Percentiles rank a stretch among this genome's conserved stretches.
These are phyloP conservation scores for Apiotrichum veenhuisii DNA, from an alignment of 1,284 basidiomycete genomes.

Conservation along the genomic window DNA sequence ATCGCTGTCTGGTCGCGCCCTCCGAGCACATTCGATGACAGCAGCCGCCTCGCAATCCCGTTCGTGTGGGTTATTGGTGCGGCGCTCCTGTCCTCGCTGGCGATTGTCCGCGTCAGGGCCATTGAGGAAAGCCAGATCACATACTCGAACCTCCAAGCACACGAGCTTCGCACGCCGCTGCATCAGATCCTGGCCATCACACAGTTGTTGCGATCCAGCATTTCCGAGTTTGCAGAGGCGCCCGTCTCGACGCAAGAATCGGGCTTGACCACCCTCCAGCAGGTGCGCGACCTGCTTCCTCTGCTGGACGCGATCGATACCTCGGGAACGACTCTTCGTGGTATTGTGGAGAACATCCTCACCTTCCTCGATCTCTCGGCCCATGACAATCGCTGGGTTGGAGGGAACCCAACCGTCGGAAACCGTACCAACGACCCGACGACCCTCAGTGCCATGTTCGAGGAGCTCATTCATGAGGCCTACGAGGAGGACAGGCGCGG, in stretches of 20 bases:
- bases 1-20: constrained; percentile 39
- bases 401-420: constrained; percentile 5
- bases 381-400: constrained; percentile 25
- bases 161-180: constrained; percentile 47
- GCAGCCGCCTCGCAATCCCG: constrained; percentile 29
- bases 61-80: constrained; percentile 42
- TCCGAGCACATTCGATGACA: constrained; percentile 33
- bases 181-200: constrained; percentile 49
- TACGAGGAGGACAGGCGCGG: constrained; percentile 32
- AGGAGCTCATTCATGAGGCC: constrained; percentile 39
- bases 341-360: constrained; percentile 48
- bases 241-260: background rate
- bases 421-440: constrained; percentile 21
- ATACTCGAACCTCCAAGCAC: constrained; percentile 45
- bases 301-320: constrained; percentile 47
- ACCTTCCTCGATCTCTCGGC: constrained; percentile 41
- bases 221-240: constrained; percentile 38
- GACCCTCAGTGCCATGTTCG: constrained; percentile 38
- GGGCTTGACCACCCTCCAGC: constrained; percentile 26
- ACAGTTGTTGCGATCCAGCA: constrained; percentile 38
- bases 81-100: constrained; percentile 33
- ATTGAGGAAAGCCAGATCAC: constrained; percentile 44
- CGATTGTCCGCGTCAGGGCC: constrained; percentile 33
- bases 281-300: constrained; percentile 38
- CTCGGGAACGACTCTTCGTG: constrained; percentile 42